Conservation (phyloP, 495 filamentous ascomycete species). For the Pyronema omphalodes region DNA sequence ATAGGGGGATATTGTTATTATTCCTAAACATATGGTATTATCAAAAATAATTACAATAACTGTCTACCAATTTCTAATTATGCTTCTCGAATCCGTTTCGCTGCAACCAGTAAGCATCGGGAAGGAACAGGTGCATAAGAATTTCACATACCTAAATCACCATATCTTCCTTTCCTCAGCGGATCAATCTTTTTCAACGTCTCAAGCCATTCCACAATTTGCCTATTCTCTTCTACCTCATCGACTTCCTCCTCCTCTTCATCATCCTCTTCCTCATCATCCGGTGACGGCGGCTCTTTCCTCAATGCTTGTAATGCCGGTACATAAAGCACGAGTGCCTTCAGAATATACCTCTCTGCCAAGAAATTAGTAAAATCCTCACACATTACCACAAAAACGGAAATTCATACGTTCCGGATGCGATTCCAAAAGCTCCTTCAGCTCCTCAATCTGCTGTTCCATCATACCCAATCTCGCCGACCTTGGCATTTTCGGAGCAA, state of each 20-base stretch:
- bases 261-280: slow-evolving; percentile 24
- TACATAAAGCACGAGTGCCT: slow-evolving; percentile 50
- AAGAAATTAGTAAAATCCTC: neutral
- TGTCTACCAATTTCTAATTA: no score
- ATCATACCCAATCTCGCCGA: slow-evolving; percentile 37
- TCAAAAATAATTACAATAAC: no score
- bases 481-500: slow-evolving; percentile 40
- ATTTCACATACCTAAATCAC: slow-evolving; percentile 4
- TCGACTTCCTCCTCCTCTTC: slow-evolving; percentile 26
- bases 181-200: slow-evolving; percentile 50
- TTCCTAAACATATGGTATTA: no score
- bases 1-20: no score
- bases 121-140: neutral
- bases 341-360: slow-evolving; percentile 50
- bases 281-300: slow-evolving; percentile 8
- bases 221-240: slow-evolving; percentile 28
- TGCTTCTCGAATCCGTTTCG: no score
- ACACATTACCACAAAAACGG: neutral
- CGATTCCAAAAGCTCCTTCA: slow-evolving; percentile 56
- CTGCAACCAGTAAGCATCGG: no score
- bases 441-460: slow-evolving; percentile 43
- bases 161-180: slow-evolving; percentile 43
- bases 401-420: slow-evolving; percentile 38
- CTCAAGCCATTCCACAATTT: slow-evolving; percentile 41
- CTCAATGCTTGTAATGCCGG: slow-evolving; percentile 32